Conservation (phyloP, 129 eudicot species). For the sunflower (Helianthus annuus) region HanXRQr2.0-SUNRISE NC_035437.2:174356402-174356901, state of each 20-base stretch:
- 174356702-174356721: conserved; percentile 79
- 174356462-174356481: too few species aligned
- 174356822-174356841: conserved; percentile 82
- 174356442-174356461: too few species aligned
- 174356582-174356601: neutral
- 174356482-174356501: too few species aligned
- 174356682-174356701: conserved; percentile 84
- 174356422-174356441: too few species aligned
- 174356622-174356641: conserved; percentile 24
- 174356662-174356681: conserved; percentile 79
- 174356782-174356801: conserved; percentile 67
- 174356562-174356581: neutral
- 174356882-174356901: conserved; percentile 84
- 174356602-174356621: neutral
- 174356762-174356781: conserved; percentile 32
- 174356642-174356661: conserved; percentile 38
- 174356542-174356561: neutral
- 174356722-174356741: conserved; percentile 48
- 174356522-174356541: neutral
- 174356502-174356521: too few species aligned
- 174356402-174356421: too few species aligned
- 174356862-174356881: conserved; percentile 81
- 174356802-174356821: conserved; percentile 58
- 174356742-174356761: conserved; percentile 32
- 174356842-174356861: conserved; percentile 89